Conservation (phyloP, 768 basidiomycete genomes). For the Trametes meyenii region DNA sequence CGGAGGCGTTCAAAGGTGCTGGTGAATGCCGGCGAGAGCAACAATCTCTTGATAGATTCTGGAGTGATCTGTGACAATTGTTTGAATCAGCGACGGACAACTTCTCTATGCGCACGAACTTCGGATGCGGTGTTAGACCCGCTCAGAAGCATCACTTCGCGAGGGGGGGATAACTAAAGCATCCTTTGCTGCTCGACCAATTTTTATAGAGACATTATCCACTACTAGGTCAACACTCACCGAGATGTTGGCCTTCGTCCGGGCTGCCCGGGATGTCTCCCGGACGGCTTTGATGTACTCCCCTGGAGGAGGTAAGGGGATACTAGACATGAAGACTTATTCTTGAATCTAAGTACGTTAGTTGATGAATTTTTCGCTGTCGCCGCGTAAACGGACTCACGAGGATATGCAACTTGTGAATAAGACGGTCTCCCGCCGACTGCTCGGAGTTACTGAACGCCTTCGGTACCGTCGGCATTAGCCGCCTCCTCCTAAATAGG, state of each 20-base stretch:
- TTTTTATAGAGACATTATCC: too few species aligned
- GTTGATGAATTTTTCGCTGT: too few species aligned
- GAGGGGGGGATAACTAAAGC: too few species aligned
- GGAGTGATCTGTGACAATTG: conserved; percentile 51
- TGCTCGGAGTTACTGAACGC: background rate
- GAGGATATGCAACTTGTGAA: background rate
- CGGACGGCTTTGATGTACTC: conserved; percentile 55
- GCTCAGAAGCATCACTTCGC: too few species aligned
- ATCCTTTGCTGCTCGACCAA: too few species aligned
- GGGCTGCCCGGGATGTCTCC: conserved; percentile 51
- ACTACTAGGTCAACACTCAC: conserved; percentile 42
- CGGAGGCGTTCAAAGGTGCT: conserved; percentile 65
- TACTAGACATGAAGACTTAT: background rate
- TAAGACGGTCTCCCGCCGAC: background rate
- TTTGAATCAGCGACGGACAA: background rate
- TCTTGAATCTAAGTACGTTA: too few species aligned
- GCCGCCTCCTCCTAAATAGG: background rate
- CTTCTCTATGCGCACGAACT: too few species aligned
- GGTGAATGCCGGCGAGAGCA: conserved; percentile 66
- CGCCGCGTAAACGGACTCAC: too few species aligned
- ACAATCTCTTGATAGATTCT: conserved; percentile 59
- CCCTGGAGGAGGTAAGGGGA: conserved; percentile 44
- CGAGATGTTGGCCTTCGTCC: conserved; percentile 50
- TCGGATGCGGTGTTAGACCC: too few species aligned
- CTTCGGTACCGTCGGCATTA: background rate